phyloP scores from a whole-genome alignment of 179 eudicot species.

The Vitellaria paradoxa region DNA sequence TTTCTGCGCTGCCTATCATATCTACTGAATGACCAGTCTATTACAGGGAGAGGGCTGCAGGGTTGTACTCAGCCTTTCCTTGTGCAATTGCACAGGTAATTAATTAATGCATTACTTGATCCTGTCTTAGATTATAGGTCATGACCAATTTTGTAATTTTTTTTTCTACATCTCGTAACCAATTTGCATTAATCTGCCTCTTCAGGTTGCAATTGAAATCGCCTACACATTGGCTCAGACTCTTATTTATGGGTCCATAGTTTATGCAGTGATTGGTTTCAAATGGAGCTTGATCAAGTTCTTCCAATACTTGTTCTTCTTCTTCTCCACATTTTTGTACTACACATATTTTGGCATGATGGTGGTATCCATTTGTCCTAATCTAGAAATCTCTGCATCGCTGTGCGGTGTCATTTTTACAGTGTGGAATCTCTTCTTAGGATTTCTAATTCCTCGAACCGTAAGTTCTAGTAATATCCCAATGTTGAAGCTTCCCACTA shows the following conservation, averaged over 20 bases:
- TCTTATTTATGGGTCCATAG: slow-evolving; percentile 43
- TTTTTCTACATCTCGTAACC: too few relatives aligned
- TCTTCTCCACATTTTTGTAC: slow-evolving; percentile 62
- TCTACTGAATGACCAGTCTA: slow-evolving; percentile 60
- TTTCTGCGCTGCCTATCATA: slow-evolving; percentile 62
- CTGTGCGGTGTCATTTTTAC: slow-evolving; percentile 37
- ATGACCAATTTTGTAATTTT: too few relatives aligned
- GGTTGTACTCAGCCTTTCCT: slow-evolving; percentile 68
- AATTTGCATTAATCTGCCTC: neutral
- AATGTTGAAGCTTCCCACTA: neutral
- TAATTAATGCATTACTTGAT: neutral
- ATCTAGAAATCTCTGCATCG: slow-evolving; percentile 48
- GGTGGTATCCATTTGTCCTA: slow-evolving; percentile 63
- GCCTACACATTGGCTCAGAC: slow-evolving; percentile 55
- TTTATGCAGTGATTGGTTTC: slow-evolving; percentile 65
- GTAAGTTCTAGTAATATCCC: slow-evolving; percentile 27
- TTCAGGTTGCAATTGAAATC: slow-evolving; percentile 54
- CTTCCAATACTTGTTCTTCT: slow-evolving; percentile 64
- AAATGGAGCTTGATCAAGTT: slow-evolving; percentile 54
- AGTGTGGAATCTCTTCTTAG: slow-evolving; percentile 67
- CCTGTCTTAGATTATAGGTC: neutral
- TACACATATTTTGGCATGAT: slow-evolving; percentile 74
- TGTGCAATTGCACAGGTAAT: slow-evolving; percentile 78
- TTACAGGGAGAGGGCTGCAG: slow-evolving; percentile 76
- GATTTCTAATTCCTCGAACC: slow-evolving; percentile 55